These are phyloP conservation scores for Fonsecaea monophora DNA, from an alignment of 2,329 filamentous ascomycete genomes.

Conservation along the genomic window DNA sequence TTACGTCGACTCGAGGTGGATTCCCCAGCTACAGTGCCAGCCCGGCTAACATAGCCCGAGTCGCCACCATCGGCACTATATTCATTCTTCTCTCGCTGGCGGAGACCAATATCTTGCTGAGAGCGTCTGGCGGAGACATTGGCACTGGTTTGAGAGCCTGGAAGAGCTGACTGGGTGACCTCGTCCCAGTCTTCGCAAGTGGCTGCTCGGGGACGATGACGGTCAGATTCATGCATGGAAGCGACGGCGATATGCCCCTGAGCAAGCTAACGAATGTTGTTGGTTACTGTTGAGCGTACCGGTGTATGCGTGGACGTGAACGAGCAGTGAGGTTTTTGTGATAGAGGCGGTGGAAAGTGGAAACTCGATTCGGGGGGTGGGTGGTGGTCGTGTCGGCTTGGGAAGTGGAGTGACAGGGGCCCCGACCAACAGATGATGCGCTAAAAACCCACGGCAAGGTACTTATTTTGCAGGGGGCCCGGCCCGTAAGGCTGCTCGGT, in stretches of 20 bases:
- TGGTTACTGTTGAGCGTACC: constrained; percentile 1
- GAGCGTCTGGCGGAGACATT: constrained; percentile 60
- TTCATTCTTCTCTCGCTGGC: constrained; percentile 38
- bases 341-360: constrained; percentile 8
- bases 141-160: constrained; percentile 57
- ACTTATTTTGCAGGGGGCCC: constrained; percentile 3
- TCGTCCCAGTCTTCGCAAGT: constrained; percentile 59
- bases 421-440: constrained; percentile 1
- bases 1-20: constrained; percentile 56
- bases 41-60: constrained; percentile 68
- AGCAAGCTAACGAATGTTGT: background rate
- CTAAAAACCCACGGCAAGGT: constrained; percentile 3
- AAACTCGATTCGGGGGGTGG: background rate
- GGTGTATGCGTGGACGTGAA: constrained; percentile 15
- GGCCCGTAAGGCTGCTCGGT: constrained; percentile 7
- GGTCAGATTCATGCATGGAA: constrained; percentile 37
- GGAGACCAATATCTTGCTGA: constrained; percentile 47
- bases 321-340: constrained; percentile 11
- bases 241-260: constrained; percentile 14
- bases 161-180: constrained; percentile 50
- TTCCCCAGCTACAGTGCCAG: constrained; percentile 59
- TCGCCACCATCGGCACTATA: constrained; percentile 61
- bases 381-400: constrained; percentile 3
- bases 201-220: constrained; percentile 49
- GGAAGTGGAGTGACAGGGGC: constrained; percentile 17